phyloP scores from a whole-genome alignment of 148 eudicot genomes.

The Fagopyrum tataricum region DNA sequence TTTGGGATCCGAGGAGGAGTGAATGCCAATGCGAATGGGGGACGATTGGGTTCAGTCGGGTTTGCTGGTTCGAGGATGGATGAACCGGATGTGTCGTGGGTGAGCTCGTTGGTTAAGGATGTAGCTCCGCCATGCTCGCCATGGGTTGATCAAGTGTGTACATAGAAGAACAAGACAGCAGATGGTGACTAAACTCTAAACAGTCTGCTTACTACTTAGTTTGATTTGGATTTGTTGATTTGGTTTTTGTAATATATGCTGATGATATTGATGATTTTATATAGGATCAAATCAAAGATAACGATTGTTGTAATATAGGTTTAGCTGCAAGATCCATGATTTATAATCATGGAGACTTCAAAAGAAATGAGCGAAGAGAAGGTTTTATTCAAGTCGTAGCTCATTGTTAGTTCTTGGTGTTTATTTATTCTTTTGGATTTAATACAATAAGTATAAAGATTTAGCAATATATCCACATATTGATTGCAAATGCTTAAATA shows the following conservation, averaged over 20 bases:
- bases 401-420: not conserved
- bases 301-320: no score
- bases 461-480: no score
- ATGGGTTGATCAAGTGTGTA: slow-evolving; percentile 75
- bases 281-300: not conserved
- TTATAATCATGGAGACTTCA: not conserved
- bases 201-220: not conserved
- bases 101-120: slow-evolving; percentile 71
- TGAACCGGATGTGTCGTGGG: slow-evolving; percentile 96
- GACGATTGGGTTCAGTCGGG: not conserved
- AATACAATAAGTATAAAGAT: no score
- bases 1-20: slow-evolving; percentile 45
- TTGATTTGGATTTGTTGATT: slow-evolving; percentile 5
- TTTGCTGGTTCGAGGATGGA: slow-evolving; percentile 20
- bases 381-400: no score
- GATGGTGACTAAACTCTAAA: slow-evolving; percentile 33
- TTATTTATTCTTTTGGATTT: not conserved
- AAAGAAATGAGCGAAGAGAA: not conserved
- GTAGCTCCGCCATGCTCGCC: slow-evolving; percentile 41
- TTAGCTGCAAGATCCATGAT: no score
- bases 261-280: not conserved
- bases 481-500: no score
- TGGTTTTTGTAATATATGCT: not conserved
- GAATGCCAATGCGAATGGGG: not conserved
- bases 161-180: slow-evolving; percentile 75